phyloP scores from a whole-genome alignment of 768 basidiomycete species.

The Inosperma sp. region DNA sequence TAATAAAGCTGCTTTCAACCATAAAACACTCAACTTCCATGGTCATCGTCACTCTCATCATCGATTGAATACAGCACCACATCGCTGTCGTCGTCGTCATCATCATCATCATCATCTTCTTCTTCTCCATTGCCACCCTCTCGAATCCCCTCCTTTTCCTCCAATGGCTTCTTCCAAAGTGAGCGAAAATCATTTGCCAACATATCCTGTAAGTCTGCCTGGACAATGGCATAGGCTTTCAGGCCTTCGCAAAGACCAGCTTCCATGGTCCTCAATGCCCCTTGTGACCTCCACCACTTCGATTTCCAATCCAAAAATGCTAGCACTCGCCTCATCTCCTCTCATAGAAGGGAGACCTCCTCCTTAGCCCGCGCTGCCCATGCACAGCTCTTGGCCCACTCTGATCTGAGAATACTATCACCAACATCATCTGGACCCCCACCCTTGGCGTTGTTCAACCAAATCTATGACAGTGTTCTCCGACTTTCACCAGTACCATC shows the following conservation, averaged over 20 bases:
- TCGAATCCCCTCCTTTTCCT: neutral
- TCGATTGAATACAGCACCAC: too few relatives aligned
- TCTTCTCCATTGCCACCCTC: neutral
- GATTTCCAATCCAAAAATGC: constrained; percentile 19
- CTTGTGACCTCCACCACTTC: constrained; percentile 14
- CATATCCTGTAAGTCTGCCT: neutral
- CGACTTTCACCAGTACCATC: too few relatives aligned
- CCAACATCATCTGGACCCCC: neutral
- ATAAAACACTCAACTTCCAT: too few relatives aligned
- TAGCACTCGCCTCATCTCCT: constrained; percentile 19
- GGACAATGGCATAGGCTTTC: neutral
- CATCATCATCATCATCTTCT: neutral
- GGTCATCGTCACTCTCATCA: too few relatives aligned
- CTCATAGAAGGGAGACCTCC: constrained; percentile 17
- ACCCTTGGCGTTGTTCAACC: neutral
- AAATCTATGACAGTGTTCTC: too few relatives aligned
- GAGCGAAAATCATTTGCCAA: neutral
- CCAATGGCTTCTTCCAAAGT: constrained; percentile 1
- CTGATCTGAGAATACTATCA: constrained; percentile 7
- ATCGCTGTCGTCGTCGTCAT: too few relatives aligned
- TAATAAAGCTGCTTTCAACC: too few relatives aligned
- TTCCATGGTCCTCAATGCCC: neutral
- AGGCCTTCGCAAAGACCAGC: neutral
- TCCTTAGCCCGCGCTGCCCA: constrained; percentile 9
- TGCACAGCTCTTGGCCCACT: constrained; percentile 17